These are phyloP conservation scores for Jimgerdemannia flammicorona DNA, from an alignment of 192 early-diverging fungal genomes.

Conservation along the genomic window DNA sequence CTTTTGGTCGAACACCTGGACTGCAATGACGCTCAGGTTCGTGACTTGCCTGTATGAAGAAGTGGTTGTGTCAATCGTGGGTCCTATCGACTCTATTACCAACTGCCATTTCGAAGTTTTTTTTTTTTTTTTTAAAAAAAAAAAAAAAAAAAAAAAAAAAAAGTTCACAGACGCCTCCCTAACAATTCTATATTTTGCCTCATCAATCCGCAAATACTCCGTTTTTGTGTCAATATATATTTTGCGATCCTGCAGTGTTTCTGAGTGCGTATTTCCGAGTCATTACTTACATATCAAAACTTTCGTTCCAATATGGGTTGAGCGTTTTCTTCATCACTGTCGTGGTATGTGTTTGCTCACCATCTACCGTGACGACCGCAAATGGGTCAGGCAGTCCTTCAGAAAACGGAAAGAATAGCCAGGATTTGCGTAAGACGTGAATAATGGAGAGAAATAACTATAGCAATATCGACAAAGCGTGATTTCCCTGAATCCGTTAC, in stretches of 20 bases:
- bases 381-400: conserved; percentile 90
- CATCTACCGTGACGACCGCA: conserved; percentile 93
- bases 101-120: background rate
- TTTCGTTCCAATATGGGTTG: conserved; percentile 97
- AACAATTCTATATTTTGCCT: background rate
- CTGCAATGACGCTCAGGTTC: conserved; percentile 70
- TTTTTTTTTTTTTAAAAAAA: conserved; percentile 12
- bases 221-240: too few species aligned
- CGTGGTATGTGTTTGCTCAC: conserved; percentile 93
- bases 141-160: conserved; percentile 17
- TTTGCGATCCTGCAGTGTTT: background rate
- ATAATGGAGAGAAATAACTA: background rate
- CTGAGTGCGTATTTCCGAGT: background rate
- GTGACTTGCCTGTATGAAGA: conserved; percentile 49
- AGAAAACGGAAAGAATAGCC: background rate
- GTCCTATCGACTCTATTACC: background rate
- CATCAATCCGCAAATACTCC: too few species aligned
- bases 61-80: background rate
- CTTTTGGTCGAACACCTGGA: conserved; percentile 96
- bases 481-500: conserved; percentile 7
- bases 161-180: background rate
- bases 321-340: conserved; percentile 81
- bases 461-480: background rate
- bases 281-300: conserved; percentile 64
- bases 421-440: background rate